These are phyloP conservation scores for Candida glucosophila DNA, from an alignment of 1,139 yeast species.

Conservation along the genomic window DNA sequence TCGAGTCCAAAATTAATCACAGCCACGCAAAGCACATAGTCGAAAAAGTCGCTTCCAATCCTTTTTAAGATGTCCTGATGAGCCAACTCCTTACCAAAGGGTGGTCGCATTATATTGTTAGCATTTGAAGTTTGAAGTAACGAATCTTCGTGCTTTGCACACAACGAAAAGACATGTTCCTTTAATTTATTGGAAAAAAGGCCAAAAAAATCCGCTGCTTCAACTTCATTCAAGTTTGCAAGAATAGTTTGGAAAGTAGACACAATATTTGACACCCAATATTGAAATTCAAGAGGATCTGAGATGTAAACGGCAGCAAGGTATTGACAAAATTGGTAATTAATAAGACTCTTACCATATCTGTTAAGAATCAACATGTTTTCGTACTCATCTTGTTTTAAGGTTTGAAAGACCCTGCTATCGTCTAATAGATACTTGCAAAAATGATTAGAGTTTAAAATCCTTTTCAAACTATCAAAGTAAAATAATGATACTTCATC, in stretches of 20 bases:
- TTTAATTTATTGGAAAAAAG: constrained; percentile 6
- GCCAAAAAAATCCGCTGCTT: constrained; percentile 6
- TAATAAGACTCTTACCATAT: constrained; percentile 6
- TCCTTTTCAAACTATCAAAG: constrained; percentile 4
- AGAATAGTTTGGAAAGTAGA: constrained; percentile 7
- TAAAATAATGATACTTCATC: constrained; percentile 4
- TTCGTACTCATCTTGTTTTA: constrained; percentile 5
- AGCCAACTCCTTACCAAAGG: too few species aligned
- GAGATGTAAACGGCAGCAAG: constrained; percentile 7
- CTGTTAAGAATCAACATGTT: constrained; percentile 6
- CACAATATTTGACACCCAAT: constrained; percentile 8
- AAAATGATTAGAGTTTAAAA: constrained; percentile 10
- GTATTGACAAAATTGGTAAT: constrained; percentile 15
- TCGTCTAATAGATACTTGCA: constrained; percentile 10
- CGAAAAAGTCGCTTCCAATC: constrained; percentile 7
- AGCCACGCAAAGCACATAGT: constrained; percentile 5
- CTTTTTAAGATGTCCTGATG: too few species aligned
- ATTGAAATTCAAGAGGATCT: constrained; percentile 4
- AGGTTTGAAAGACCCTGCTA: constrained; percentile 7
- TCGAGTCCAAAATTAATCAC: constrained; percentile 7
- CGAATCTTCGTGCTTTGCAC: constrained; percentile 2
- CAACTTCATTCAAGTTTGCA: constrained; percentile 9
- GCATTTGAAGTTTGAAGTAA: too few species aligned
- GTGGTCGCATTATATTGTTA: too few species aligned
- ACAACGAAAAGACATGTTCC: constrained; percentile 2